Evolutionary conservation across 495 filamentous ascomycete genomes (phyloP).

Genomic region (Niebla homalea): DNA sequence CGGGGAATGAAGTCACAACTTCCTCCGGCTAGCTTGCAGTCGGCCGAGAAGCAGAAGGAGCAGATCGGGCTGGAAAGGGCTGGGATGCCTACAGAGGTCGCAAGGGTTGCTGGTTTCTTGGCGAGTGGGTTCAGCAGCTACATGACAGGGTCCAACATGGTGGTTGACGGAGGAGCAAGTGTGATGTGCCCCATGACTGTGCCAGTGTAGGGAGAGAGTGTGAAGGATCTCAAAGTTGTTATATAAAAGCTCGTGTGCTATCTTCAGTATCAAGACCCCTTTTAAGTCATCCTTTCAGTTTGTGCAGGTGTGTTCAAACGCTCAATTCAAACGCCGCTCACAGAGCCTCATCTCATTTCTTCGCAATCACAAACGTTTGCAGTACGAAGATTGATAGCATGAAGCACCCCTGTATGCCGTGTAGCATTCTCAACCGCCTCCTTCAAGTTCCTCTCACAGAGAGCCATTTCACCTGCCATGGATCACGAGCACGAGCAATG

Average conservation of each 20-base stretch:
- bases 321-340: no score
- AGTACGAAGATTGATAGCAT: no score
- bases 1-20: constrained; percentile 40
- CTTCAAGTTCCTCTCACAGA: no score
- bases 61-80: constrained; percentile 35
- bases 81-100: constrained; percentile 41
- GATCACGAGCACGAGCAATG: no score
- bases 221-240: not conserved
- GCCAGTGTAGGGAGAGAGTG: constrained; percentile 4
- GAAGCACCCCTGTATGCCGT: no score
- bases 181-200: constrained; percentile 14
- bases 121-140: constrained; percentile 45
- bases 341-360: no score
- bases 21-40: constrained; percentile 40
- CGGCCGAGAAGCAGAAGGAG: constrained; percentile 31
- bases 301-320: no score
- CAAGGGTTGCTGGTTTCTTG: constrained; percentile 42
- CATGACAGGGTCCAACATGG: constrained; percentile 38
- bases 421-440: no score
- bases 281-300: no score
- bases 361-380: no score
- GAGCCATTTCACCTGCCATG: no score
- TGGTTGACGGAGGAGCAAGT: constrained; percentile 41
- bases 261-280: no score
- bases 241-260: not conserved